Base-by-base conservation (phyloP, 2,329 filamentous ascomycete species). In the Scopulariopsis brevicaulis region DNA sequence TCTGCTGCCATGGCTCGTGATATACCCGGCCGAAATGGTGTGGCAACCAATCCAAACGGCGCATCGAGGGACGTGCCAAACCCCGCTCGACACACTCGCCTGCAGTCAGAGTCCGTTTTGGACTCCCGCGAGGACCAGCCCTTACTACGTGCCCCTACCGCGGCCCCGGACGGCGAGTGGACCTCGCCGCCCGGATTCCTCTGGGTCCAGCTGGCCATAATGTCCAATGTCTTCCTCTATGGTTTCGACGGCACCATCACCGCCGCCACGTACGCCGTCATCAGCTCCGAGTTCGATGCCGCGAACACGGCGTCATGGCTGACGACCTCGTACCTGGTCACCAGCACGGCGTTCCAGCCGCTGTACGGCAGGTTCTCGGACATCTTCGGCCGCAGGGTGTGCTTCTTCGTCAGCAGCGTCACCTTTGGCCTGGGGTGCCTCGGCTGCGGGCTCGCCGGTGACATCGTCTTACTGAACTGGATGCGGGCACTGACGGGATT, bases 241-340 rank as follows among this genome's bases (percentile, higher is more conserved):
- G 82, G 81, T 2, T 89, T 90, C 63, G 87, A 90, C 67, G 81
- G 83, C 3, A 90, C 87, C 0, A 77, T 90, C 58, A 90, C 87
- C 66, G 86, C 86, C 0, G 83, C 86, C 1, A 87, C 83, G 1
- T 87, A 90, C 66, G 84, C 85, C 2, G 82, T 87, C 57, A 89
- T 90, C 62, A 86, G 84, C 53, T 89, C 85, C n/a, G 81, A 88
- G 63, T 90, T 90, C 65, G 76, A 82, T 61, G 81, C 86, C 3
- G 84, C 85, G 12, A 89, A 90, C 65, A 82, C 83, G 12, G 86
- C 87, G 1, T 89, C 86, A 0, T 90, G 87, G 87, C 72, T 90
- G 24, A 87, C 85, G 1, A 90, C 86, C 0, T 82, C 85, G 0
- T 90, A 89, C 64, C 75, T 90, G 24, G 74, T 90, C 59, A 89